Base-by-base conservation (phyloP, 129 eudicot species). In the Artemisia annua region DNA sequence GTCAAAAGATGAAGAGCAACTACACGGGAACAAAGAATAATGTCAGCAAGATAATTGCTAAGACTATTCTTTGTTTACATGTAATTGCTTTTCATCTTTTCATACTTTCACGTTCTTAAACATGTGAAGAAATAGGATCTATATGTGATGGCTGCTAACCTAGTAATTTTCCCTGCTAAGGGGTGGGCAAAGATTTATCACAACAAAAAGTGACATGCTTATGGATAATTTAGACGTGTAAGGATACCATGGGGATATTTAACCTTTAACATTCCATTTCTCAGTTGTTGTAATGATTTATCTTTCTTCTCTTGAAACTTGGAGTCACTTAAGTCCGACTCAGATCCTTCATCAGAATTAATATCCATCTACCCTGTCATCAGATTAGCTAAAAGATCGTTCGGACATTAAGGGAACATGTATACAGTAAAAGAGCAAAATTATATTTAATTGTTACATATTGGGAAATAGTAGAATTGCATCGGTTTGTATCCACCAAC, bases 301-400 rank as follows among this genome's bases (percentile, higher is more conserved):
- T 86, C 89, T 57, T 65, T 81, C 70, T 86, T 86, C 48, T 86
- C 96, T 13, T 63, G 50, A 20, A 88, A 80, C 81, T 94, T 96
- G 4, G 99, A 90, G 5, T 94, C 99, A 76, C 99, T 94, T 68
- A 94, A 66, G 17, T 88, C 96, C 3, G 30, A 26, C 30, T 26
- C 3, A 12, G 99, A 94, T 66, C 84, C 90, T 71, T 86, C 90
- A 78, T 72, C 96, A 0, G 97, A 90, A 77, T 85, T 86, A 70
- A 57, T 63, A 48, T 82, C 97, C 99, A 93, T 93, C 84, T 82
- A 63, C 15, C 54, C 51, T 66, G 63, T 26, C 63, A 68, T n/a
- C 6, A 53, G 10, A 52, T 14, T 15, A 53, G 9, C 0, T 4
- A 15, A 53, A 53, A 53, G 20, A n/a, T 9, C 22, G 7, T 55